phyloP scores from a whole-genome alignment of 495 filamentous ascomycete species.

The Penicillium angulare region DNA sequence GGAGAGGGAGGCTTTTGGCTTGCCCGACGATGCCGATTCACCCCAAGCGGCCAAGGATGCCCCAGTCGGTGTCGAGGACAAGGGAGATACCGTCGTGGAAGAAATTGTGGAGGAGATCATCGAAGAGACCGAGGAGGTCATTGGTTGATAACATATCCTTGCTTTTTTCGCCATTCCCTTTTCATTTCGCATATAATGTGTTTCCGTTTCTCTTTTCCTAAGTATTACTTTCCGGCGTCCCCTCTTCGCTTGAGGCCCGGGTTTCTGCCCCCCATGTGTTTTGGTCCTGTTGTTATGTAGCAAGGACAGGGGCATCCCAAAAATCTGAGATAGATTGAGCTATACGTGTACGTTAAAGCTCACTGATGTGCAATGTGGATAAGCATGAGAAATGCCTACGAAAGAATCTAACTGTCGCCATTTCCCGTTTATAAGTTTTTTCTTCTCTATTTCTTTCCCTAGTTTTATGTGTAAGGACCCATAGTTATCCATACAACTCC shows the following conservation, averaged over 20 bases:
- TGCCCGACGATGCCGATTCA: conserved; percentile 62
- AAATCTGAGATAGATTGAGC: conserved; percentile 31
- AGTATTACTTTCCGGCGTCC: conserved; percentile 26
- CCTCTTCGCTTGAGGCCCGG: conserved; percentile 22
- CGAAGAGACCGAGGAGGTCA: conserved; percentile 87
- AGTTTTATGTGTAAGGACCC: conserved; percentile 17
- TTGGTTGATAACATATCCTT: conserved; percentile 38
- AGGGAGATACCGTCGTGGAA: conserved; percentile 72
- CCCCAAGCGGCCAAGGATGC: conserved; percentile 52
- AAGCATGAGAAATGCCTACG: conserved; percentile 37
- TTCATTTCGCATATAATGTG: conserved; percentile 41
- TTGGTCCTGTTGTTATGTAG: conserved; percentile 18
- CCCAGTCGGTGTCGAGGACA: conserved; percentile 45
- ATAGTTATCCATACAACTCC: conserved; percentile 15
- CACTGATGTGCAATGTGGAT: conserved; percentile 36
- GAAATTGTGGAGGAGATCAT: conserved; percentile 93
- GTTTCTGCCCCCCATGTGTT: conserved; percentile 26
- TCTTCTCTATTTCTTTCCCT: conserved; percentile 1
- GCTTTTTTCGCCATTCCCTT: conserved; percentile 16
- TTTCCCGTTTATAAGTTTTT: conserved; percentile 4
- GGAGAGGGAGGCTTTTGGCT: conserved; percentile 65
- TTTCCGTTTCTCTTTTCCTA: conserved; percentile 31
- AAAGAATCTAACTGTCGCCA: conserved; percentile 17
- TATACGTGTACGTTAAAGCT: conserved; percentile 22
- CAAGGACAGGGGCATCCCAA: conserved; percentile 28